phyloP scores from a whole-genome alignment of 371 early-diverging fungal genomes.

The Batrachochytrium dendrobatidis region DNA sequence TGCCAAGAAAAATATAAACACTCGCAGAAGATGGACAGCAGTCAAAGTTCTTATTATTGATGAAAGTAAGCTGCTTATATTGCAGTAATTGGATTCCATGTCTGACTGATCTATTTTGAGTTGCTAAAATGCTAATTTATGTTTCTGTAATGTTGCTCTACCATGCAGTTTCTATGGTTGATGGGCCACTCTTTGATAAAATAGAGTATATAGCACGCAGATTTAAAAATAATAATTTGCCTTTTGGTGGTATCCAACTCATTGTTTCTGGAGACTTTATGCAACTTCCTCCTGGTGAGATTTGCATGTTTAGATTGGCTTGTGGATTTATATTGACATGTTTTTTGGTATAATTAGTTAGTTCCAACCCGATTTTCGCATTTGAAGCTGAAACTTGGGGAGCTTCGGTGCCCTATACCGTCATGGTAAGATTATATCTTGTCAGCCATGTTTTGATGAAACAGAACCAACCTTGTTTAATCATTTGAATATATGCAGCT shows the following conservation, averaged over 20 bases:
- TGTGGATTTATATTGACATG: background rate
- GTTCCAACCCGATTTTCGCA: constrained; percentile 40
- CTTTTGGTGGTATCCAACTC: constrained; percentile 89
- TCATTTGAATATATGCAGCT: constrained; percentile 53
- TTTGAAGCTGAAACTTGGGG: constrained; percentile 73
- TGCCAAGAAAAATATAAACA: constrained; percentile 33
- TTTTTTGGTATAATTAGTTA: constrained; percentile 1
- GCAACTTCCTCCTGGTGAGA: constrained; percentile 78
- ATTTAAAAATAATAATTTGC: constrained; percentile 38
- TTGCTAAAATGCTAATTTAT: background rate
- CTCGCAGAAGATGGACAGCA: constrained; percentile 49
- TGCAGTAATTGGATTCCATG: background rate
- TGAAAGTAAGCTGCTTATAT: constrained; percentile 58
- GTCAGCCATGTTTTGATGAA: constrained; percentile 32
- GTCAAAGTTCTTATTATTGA: constrained; percentile 76
- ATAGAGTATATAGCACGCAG: constrained; percentile 64
- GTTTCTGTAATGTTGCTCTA: background rate
- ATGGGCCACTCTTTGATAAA: constrained; percentile 70
- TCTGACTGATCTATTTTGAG: constrained; percentile 1
- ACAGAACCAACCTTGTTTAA: constrained; percentile 53
- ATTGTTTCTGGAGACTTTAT: constrained; percentile 85
- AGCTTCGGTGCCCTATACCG: constrained; percentile 35
- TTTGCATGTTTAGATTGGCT: constrained; percentile 25
- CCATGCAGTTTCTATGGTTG: constrained; percentile 76
- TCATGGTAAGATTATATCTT: constrained; percentile 40